Percentiles rank a stretch among this genome's conserved stretches.
Evolutionary conservation across 2,329 filamentous ascomycete genomes (phyloP).

Genomic region (Onygenales sp.): DNA sequence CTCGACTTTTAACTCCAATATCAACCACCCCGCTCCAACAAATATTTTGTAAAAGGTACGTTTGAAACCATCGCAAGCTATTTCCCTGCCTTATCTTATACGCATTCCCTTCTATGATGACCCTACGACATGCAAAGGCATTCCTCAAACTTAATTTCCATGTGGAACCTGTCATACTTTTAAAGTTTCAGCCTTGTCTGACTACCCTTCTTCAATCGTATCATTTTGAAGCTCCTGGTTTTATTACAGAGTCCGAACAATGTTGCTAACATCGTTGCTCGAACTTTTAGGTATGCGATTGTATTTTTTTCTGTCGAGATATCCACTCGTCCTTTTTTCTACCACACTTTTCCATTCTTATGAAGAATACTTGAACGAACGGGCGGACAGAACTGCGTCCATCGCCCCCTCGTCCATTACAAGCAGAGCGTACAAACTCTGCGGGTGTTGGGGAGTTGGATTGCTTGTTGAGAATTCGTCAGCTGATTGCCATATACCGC

Average conservation of each 20-base stretch:
- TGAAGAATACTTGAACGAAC: constrained; percentile 60
- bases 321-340: constrained; percentile 13
- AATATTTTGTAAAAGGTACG: constrained; percentile 35
- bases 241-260: constrained; percentile 21
- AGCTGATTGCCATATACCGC: constrained; percentile 40
- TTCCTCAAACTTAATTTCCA: constrained; percentile 57
- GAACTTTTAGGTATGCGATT: constrained; percentile 4
- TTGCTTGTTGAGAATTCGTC: constrained; percentile 62
- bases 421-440: constrained; percentile 56
- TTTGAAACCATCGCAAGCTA: not conserved
- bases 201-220: constrained; percentile 23
- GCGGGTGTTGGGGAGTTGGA: constrained; percentile 44
- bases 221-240: constrained; percentile 1
- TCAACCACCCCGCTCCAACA: constrained; percentile 2
- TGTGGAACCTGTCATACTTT: constrained; percentile 52
- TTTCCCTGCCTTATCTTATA: constrained; percentile 5
- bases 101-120: constrained; percentile 42
- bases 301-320: constrained; percentile 6
- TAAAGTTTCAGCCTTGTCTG: constrained; percentile 65
- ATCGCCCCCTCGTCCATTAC: constrained; percentile 40
- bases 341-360: constrained; percentile 18
- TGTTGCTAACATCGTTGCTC: constrained; percentile 7
- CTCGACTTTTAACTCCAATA: not conserved
- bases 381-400: constrained; percentile 56
- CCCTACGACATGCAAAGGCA: constrained; percentile 55